phyloP scores from a whole-genome alignment of 345 rosid genomes.

The Abelmoschus esculentus region DNA sequence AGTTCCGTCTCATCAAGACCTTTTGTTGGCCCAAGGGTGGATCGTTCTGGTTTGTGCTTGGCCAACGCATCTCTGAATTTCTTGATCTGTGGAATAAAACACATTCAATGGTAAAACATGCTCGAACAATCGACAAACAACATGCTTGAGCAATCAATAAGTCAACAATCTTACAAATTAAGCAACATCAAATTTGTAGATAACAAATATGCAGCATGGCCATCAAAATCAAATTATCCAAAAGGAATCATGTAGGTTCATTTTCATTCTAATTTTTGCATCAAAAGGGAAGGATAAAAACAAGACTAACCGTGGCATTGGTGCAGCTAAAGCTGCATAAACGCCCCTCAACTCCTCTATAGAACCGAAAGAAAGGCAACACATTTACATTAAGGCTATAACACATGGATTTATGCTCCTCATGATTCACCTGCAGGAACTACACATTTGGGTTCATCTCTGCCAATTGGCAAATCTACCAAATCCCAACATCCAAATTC shows the following conservation, averaged over 20 bases:
- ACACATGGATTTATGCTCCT: slow-evolving; percentile 95
- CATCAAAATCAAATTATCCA: background rate
- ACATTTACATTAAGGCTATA: slow-evolving; percentile 89
- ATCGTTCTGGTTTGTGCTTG: slow-evolving; percentile 64
- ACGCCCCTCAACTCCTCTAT: slow-evolving; percentile 83
- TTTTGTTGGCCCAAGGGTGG: slow-evolving; percentile 71
- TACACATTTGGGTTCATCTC: slow-evolving; percentile 65
- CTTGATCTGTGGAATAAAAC: slow-evolving; percentile 46
- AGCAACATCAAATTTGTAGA: too few species aligned
- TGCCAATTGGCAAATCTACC: slow-evolving; percentile 76
- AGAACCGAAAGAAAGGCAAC: slow-evolving; percentile 82
- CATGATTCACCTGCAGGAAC: slow-evolving; percentile 85
- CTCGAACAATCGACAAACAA: background rate
- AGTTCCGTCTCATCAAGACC: slow-evolving; percentile 94
- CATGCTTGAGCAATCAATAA: background rate
- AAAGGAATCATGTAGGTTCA: background rate
- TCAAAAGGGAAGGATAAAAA: slow-evolving; percentile 2
- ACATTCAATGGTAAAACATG: background rate
- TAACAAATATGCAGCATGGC: background rate
- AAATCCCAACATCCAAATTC: slow-evolving; percentile 7
- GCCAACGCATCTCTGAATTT: slow-evolving; percentile 88
- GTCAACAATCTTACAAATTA: background rate
- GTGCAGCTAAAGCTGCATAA: slow-evolving; percentile 95
- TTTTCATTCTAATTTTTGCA: background rate
- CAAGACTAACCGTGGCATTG: slow-evolving; percentile 78